These are phyloP conservation scores for Trifolium pratense DNA, from an alignment of 306 rosid genomes.

Conservation along the genomic window DNA sequence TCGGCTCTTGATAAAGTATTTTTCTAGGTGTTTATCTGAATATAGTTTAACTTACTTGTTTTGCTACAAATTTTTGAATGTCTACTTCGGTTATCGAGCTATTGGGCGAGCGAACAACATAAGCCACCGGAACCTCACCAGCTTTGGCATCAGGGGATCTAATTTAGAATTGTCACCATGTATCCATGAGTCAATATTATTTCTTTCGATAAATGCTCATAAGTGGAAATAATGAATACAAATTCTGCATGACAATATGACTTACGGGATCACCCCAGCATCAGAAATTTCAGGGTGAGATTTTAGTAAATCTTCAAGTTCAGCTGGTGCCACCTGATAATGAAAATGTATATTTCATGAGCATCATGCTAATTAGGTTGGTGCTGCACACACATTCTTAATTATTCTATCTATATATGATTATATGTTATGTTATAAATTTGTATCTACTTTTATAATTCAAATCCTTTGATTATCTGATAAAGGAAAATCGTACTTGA, in stretches of 20 bases:
- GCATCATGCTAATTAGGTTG: too few relatives aligned
- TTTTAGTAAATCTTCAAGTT: conserved; percentile 57
- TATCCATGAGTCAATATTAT: not conserved
- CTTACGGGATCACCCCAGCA: conserved; percentile 61
- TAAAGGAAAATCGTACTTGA: conserved; percentile 28
- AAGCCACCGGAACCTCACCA: conserved; percentile 65
- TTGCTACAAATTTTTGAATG: conserved; percentile 45
- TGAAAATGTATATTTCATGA: not conserved
- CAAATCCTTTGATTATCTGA: not conserved
- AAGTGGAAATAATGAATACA: not conserved
- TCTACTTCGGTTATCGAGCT: conserved; percentile 48
- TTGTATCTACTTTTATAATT: too few relatives aligned
- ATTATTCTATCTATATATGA: too few relatives aligned
- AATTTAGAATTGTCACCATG: conserved; percentile 24
- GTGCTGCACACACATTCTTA: too few relatives aligned
- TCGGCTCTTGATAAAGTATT: not conserved
- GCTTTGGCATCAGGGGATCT: conserved; percentile 60
- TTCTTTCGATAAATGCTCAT: not conserved
- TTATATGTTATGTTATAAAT: too few relatives aligned
- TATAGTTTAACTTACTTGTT: conserved; percentile 37
- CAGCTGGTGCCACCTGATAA: conserved; percentile 58
- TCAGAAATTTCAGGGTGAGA: conserved; percentile 54
- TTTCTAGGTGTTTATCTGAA: not conserved
- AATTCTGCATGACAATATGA: not conserved
- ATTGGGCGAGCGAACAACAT: conserved; percentile 51